Base-by-base conservation (phyloP, 768 basidiomycete genomes). In the Mycena galopus region DNA sequence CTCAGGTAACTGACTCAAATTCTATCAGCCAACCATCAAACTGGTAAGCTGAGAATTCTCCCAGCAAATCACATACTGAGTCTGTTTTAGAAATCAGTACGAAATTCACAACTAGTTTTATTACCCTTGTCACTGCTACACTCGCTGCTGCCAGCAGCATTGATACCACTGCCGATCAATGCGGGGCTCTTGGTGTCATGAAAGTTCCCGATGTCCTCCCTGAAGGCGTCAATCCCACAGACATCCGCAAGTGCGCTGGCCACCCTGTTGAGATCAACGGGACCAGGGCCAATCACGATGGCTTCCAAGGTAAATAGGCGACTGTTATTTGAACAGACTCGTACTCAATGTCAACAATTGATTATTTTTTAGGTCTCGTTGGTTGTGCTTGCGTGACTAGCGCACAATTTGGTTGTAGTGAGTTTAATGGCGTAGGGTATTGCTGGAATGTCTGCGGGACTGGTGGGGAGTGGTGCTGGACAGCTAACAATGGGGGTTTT, bases 381-480 rank as follows among this genome's bases (percentile, higher is more conserved):
- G 29, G 16, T n/a, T n/a, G n/a, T n/a, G n/a, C n/a, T n/a, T n/a
- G n/a, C n/a, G n/a, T n/a, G n/a, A n/a, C n/a, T n/a, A 3, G 35
- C 12, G 35, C 7, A 57, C 30, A 27, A 35, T 12, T 57, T 57
- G 55, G 27, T 32, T 57, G 55, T 57, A 14, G 4, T 32, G 19
- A 10, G 55, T 27, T 2, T 5, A 57, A 32, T 19, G 55, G 55
- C 29, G 55, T 57, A 57, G 55, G 55, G 27, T 57, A 57, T 32
- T 57, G 55, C 30, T 57, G 55, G 55, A 57, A 57, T 32, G 55
- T 57, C 30, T 57, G 55, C 55, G 55, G 55, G 19, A 57, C 29
- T 29, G 55, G 55, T 57, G 55, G 55, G 55, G 27, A 57, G 55
- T 57, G 55, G 55, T 57, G 55, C 29, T 57, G 55, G 55, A 57